A percentile compares a stretch with the other conserved stretches of the same genome.
Evolutionary conservation across 2,329 filamentous ascomycete species (phyloP).

Genomic region (Talaromyces sp.): DNA sequence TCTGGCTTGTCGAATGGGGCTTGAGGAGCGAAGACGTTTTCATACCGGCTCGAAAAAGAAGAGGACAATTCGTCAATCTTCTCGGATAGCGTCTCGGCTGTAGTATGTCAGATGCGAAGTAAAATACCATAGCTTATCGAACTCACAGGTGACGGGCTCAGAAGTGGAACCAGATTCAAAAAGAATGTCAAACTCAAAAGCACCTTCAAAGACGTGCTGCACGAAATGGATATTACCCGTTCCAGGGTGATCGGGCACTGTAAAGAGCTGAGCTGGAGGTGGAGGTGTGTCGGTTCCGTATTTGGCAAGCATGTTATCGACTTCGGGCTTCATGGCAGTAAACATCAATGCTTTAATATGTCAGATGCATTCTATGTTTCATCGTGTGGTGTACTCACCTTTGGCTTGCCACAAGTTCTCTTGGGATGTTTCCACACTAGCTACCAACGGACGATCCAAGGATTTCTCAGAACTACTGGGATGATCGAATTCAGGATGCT

Average conservation of each 20-base stretch:
- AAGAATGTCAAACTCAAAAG: constrained; percentile 88
- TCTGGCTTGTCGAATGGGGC: constrained; percentile 70
- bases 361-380: not conserved
- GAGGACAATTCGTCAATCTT: constrained; percentile 65
- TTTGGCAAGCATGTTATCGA: constrained; percentile 57
- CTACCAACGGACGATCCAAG: constrained; percentile 71
- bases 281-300: constrained; percentile 66
- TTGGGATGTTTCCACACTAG: constrained; percentile 63
- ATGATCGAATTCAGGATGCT: constrained; percentile 56
- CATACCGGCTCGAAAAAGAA: constrained; percentile 72
- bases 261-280: constrained; percentile 81
- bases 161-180: constrained; percentile 74
- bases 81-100: constrained; percentile 62
- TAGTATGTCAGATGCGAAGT: not conserved
- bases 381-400: constrained; percentile 39
- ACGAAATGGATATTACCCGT: constrained; percentile 79
- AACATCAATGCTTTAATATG: constrained; percentile 54
- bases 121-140: not conserved
- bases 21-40: constrained; percentile 67
- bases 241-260: constrained; percentile 59
- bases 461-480: constrained; percentile 65
- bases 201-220: constrained; percentile 85
- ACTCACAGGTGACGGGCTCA: constrained; percentile 50
- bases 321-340: constrained; percentile 59
- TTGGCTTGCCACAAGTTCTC: constrained; percentile 83